These are phyloP conservation scores for Citrus mangshanensis DNA, from an alignment of 345 rosid species.

Conservation along the genomic window DNA sequence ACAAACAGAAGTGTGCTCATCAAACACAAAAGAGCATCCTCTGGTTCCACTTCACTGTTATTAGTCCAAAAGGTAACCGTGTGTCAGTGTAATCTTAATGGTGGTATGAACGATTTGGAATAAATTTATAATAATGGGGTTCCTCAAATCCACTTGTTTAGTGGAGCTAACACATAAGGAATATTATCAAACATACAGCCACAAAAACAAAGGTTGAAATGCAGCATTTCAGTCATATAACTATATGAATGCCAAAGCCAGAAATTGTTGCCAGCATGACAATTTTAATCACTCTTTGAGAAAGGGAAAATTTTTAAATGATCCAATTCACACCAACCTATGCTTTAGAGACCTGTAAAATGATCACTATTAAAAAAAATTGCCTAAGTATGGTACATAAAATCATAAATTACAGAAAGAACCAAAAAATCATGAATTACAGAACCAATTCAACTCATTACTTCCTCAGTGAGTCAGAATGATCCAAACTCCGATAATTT, in stretches of 20 bases:
- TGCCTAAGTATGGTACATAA: neutral
- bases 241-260: neutral
- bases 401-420: neutral
- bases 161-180: neutral
- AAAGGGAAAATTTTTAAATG: neutral
- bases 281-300: neutral
- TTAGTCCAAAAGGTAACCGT: slow-evolving; percentile 17
- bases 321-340: neutral
- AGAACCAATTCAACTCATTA: neutral
- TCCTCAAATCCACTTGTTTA: neutral
- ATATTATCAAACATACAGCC: neutral
- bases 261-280: neutral
- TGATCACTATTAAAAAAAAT: neutral
- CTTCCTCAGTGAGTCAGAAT: neutral
- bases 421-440: neutral
- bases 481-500: neutral
- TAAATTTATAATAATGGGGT: neutral
- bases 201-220: neutral
- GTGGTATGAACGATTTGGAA: neutral
- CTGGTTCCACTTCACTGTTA: slow-evolving; percentile 29
- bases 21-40: slow-evolving; percentile 23
- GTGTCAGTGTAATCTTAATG: slow-evolving; percentile 6
- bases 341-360: neutral
- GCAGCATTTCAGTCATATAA: neutral
- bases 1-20: neutral